These are phyloP conservation scores for Hemileia vastatrix DNA, from an alignment of 1,284 basidiomycete genomes.

Conservation along the genomic window DNA sequence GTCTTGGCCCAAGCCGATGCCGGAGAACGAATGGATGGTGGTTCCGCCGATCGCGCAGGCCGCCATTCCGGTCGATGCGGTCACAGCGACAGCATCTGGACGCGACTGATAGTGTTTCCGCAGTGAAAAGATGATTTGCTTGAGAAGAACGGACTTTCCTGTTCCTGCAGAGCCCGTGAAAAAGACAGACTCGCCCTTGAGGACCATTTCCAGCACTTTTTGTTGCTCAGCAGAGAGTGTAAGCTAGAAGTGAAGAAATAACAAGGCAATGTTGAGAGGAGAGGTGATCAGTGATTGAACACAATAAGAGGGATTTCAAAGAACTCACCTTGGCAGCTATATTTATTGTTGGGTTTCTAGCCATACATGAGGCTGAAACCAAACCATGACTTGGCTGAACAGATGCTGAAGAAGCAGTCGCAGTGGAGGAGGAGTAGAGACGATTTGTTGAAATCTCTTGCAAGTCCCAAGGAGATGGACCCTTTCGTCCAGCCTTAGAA, in stretches of 20 bases:
- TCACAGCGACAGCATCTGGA: conserved; percentile 63
- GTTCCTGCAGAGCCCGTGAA: conserved; percentile 96
- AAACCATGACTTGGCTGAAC: too few relatives aligned
- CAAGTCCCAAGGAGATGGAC: too few relatives aligned
- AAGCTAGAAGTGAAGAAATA: conserved; percentile 35
- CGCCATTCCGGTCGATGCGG: conserved; percentile 83
- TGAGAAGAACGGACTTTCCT: conserved; percentile 86
- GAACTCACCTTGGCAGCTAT: too few relatives aligned
- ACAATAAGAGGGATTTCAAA: too few relatives aligned
- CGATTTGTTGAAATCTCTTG: too few relatives aligned
- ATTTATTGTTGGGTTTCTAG: too few relatives aligned
- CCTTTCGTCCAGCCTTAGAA: too few relatives aligned
- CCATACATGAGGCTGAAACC: too few relatives aligned
- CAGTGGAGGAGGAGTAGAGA: too few relatives aligned
- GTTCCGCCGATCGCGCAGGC: conserved; percentile 68
- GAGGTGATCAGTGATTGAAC: too few relatives aligned
- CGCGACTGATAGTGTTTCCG: conserved; percentile 49
- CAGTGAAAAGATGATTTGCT: conserved; percentile 69
- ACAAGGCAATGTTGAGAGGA: too few relatives aligned
- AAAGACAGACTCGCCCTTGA: conserved; percentile 70
- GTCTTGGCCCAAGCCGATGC: conserved; percentile 75
- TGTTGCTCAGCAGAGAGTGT: conserved; percentile 69
- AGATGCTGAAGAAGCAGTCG: too few relatives aligned
- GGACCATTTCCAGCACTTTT: conserved; percentile 62
- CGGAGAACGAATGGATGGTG: conserved; percentile 84